Evolutionary conservation across 202 grass and related monocot genomes (phyloP).

Genomic region (Panicum hallii): DNA sequence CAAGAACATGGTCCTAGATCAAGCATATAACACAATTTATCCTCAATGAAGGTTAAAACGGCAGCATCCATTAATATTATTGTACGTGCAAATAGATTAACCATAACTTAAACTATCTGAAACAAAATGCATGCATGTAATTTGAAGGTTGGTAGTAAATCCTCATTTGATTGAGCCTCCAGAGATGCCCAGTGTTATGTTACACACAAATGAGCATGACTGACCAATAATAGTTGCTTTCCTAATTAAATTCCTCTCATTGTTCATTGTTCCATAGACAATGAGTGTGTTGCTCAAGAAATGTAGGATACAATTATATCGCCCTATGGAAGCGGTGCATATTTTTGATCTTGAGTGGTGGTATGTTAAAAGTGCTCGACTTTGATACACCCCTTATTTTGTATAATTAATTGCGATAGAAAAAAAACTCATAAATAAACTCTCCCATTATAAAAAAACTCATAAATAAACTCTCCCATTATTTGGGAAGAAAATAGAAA

Average conservation of each 20-base stretch:
- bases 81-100: slow-evolving; percentile 1
- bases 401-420: too few species aligned
- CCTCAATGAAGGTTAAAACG: neutral
- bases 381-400: neutral
- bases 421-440: neutral
- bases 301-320: neutral
- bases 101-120: neutral
- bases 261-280: neutral
- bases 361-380: neutral
- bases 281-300: neutral
- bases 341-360: neutral
- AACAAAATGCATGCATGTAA: neutral
- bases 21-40: neutral
- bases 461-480: neutral
- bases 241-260: neutral
- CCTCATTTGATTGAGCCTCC: neutral
- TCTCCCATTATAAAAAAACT: neutral
- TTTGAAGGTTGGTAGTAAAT: neutral
- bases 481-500: neutral
- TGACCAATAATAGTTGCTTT: neutral
- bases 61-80: neutral
- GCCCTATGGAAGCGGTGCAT: neutral
- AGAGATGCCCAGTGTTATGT: neutral
- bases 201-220: neutral
- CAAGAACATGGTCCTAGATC: neutral